These are phyloP conservation scores for Monilinia laxa DNA, from an alignment of 2,329 filamentous ascomycete species.

Conservation along the genomic window DNA sequence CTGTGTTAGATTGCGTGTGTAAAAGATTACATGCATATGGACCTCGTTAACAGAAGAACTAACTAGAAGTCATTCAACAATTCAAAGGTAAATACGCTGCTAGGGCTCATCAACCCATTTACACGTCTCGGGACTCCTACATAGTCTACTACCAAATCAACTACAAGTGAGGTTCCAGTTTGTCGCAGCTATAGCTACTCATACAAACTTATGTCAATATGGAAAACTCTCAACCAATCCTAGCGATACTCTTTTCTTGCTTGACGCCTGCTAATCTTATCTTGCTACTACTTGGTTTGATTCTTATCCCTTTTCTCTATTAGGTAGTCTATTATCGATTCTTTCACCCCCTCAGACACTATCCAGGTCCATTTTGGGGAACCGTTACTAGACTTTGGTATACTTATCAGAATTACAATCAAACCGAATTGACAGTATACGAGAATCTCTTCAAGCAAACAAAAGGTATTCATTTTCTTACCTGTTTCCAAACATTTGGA, in stretches of 20 bases:
- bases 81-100: not conserved
- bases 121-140: not conserved
- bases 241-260: not conserved
- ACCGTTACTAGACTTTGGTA: conserved; percentile 41
- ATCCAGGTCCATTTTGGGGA: conserved; percentile 40
- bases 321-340: conserved; percentile 32
- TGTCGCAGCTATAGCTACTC: not conserved
- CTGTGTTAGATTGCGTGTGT: no score
- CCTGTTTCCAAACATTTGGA: no score
- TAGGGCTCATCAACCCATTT: not conserved
- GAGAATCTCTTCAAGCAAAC: conserved; percentile 10
- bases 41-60: no score
- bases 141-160: not conserved
- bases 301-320: not conserved
- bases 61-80: not conserved
- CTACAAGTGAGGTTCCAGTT: not conserved
- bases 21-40: no score
- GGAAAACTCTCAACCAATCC: not conserved
- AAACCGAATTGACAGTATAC: not conserved
- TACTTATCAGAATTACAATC: conserved; percentile 31
- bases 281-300: not conserved
- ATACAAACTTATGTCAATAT: not conserved
- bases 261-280: not conserved
- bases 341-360: conserved; percentile 39
- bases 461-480: not conserved